phyloP scores from a whole-genome alignment of 495 filamentous ascomycete genomes.

The Hyaloscypha variabilis region DNA sequence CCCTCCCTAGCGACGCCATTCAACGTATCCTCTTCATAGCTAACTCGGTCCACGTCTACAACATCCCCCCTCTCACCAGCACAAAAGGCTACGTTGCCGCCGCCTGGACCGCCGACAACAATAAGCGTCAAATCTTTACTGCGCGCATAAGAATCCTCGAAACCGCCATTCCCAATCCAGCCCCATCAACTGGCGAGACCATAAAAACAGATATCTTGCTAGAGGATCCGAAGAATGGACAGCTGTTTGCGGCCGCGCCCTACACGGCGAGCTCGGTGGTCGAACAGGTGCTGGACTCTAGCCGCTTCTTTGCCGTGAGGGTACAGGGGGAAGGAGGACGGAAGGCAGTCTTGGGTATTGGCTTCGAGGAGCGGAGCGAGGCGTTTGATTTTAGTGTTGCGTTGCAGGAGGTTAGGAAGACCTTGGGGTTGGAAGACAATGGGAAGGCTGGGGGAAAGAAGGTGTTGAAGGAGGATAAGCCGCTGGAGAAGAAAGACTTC shows the following conservation, averaged over 20 bases:
- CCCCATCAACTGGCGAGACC: slow-evolving; percentile 42
- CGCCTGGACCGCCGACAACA: slow-evolving; percentile 71
- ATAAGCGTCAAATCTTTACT: slow-evolving; percentile 75
- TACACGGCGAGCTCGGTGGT: slow-evolving; percentile 62
- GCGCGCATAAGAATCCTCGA: slow-evolving; percentile 79
- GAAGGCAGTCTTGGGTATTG: slow-evolving; percentile 79
- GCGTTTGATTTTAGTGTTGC: slow-evolving; percentile 82
- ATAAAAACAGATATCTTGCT: slow-evolving; percentile 73
- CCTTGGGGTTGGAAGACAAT: slow-evolving; percentile 45
- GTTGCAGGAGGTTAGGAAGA: slow-evolving; percentile 71
- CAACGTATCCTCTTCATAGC: slow-evolving; percentile 77
- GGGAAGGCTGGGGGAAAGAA: slow-evolving; percentile 32
- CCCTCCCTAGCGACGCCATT: slow-evolving; percentile 68
- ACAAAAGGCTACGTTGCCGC: slow-evolving; percentile 75
- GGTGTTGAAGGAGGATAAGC: slow-evolving; percentile 30
- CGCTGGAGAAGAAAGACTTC: slow-evolving; percentile 63
- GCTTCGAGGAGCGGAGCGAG: slow-evolving; percentile 81
- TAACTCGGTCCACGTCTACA: slow-evolving; percentile 73
- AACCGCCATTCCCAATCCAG: slow-evolving; percentile 54
- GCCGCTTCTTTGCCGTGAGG: slow-evolving; percentile 79
- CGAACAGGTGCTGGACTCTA: slow-evolving; percentile 72
- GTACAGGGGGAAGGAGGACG: slow-evolving; percentile 68
- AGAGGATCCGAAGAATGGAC: slow-evolving; percentile 68
- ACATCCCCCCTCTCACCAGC: slow-evolving; percentile 71
- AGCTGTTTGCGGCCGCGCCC: slow-evolving; percentile 79